Evolutionary conservation across 2,329 filamentous ascomycete genomes (phyloP), one percentile per base, ranked within the genome.

Genomic region (Helminthosporium solani): DNA sequence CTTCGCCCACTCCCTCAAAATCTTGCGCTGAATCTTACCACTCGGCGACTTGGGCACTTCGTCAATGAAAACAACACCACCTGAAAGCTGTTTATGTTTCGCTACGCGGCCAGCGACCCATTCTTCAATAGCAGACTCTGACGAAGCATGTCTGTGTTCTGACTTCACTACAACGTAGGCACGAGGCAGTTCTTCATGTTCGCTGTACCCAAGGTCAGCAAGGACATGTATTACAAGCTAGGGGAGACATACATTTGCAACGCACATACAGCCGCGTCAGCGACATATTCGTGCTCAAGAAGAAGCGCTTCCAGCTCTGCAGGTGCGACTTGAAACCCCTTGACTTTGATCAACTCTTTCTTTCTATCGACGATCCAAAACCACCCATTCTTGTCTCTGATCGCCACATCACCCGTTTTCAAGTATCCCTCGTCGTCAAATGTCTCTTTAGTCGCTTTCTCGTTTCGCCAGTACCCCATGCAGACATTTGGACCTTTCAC

Each of bases 241-340:
- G 9, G 7, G n/a, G 35, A 31, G 21, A 33, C 48, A 19, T 25
- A 50, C 49, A 52, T 42, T 25, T 52, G 49, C 21, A 52, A 38
- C 15, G 49, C 49, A 30, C 49, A 49, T 14, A 89, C 84, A 1
- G 83, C 85, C 3, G 75, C 84, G 65, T 89, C 86, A 27, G 74
- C 74, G 19, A 89, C 66, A 1, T 69, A 71, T 2, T 73, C 70
- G 56, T 81, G 78, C 12, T 78, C 75, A 12, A 82, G 64, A 18
- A 83, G 61, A 8, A 81, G 53, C 4, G 76, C 77, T 61, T 83
- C 80, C 3, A 83, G 64, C 57, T 83, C 79, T 1, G 79, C 78
- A 1, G 81, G 81, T 9, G 80, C 78, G 11, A 83, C 80, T 60
- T 83, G 80, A 43, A 78, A 76, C 8, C 80, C 80, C 50, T 79